Evolutionary conservation across 352 stramenopile species (phyloP), one percentile per base, ranked within the genome.

Genomic region (Phytophthora megakarya): DNA sequence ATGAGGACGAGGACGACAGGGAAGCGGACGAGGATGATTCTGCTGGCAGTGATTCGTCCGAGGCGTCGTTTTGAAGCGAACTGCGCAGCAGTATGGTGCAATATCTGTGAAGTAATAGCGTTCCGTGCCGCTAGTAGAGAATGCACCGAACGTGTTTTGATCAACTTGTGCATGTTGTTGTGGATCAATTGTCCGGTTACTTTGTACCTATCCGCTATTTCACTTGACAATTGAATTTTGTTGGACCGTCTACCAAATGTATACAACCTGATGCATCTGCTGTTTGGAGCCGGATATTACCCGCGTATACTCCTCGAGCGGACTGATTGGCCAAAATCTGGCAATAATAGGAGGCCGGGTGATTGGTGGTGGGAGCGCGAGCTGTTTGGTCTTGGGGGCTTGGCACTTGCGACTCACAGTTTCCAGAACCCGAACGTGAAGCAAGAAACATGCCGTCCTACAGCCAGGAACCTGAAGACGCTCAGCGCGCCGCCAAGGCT

Each of bases 401-500:
- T 30, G 43, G 32, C 46, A 66, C 61, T 71, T 72, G 57, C 61
- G 52, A 55, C 62, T 76, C 66, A 66, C 61, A 81, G 70, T 79
- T 81, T 80, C 68, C 69, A 93, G 84, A 93, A 91, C 84, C 84
- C 84, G 75, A 89, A 85, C 75, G 76, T 81, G 68, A 83, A 87
- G 80, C 71, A 84, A 87, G 72, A 78, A 80, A 71, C 77, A 92
- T 93, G 84, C 79, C 83, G 62, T 89, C 82, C 63, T 96, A 96
- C 85, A 94, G 84, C 81, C 85, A 94, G 84, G 85, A 95, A 89
- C 88, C 88, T 65, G 88, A 96, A 89, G 86, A 96, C 67, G 83
- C 78, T 43, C 84, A 92, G 78, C 84, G 84, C 67, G 84, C 86
- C 53, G 86, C 86, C 67, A 99, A 99, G 89, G 90, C 96, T 33